Evolutionary conservation across 108 stramenopile species (phyloP).

Genomic region (Pseudonitzschia multistriata): DNA sequence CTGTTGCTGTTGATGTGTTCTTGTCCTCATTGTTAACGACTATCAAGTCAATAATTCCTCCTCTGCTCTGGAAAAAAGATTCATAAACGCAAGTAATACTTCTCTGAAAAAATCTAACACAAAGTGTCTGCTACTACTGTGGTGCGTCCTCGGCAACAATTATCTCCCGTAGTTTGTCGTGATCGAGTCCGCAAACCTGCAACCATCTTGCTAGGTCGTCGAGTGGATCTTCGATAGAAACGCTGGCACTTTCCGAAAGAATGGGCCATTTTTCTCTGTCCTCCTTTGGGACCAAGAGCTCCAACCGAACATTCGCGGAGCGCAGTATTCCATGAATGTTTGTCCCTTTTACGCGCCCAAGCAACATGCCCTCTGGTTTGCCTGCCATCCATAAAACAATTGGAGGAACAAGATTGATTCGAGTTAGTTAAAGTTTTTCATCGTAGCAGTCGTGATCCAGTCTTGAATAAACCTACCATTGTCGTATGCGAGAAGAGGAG

Average conservation of each 20-base stretch:
- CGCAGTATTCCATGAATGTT: constrained; percentile 41
- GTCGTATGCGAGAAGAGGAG: constrained; percentile 12
- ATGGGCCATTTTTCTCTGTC: constrained; percentile 8
- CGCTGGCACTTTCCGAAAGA: background rate
- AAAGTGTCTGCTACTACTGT: too few species aligned
- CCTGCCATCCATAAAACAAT: background rate
- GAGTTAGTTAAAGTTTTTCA: background rate
- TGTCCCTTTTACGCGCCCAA: constrained; percentile 33
- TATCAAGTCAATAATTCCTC: too few species aligned
- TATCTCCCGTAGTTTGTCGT: constrained; percentile 16
- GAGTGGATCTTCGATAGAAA: constrained; percentile 21
- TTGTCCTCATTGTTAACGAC: too few species aligned
- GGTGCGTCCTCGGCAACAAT: constrained; percentile 5
- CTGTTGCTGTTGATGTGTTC: too few species aligned
- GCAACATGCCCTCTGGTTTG: constrained; percentile 34
- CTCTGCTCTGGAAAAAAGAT: too few species aligned
- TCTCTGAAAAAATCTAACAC: too few species aligned
- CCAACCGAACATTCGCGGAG: constrained; percentile 26
- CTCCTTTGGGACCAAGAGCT: constrained; percentile 22
- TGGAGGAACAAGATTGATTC: background rate
- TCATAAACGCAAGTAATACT: too few species aligned
- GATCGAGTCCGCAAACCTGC: constrained; percentile 20
- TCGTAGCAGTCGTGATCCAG: background rate
- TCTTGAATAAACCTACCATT: constrained; percentile 14
- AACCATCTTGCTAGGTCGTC: constrained; percentile 32